Percentiles rank a stretch among this genome's conserved stretches.
Evolutionary conservation across 352 stramenopile genomes (phyloP).

Genomic region (Globisporangium heterothallicum): DNA sequence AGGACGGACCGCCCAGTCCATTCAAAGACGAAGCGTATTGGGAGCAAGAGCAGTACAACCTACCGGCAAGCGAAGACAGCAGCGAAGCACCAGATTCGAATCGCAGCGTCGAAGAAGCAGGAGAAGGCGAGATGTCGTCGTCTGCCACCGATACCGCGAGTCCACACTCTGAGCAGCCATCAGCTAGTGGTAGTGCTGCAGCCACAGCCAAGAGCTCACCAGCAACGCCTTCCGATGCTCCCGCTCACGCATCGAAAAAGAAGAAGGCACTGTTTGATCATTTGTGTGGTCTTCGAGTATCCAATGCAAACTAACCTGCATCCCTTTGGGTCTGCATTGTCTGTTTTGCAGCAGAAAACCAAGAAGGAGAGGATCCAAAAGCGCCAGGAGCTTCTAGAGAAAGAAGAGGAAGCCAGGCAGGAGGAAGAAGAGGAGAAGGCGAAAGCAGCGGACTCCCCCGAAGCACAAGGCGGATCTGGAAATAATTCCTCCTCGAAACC

Average conservation of each 20-base stretch:
- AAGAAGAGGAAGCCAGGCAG: constrained; percentile 37
- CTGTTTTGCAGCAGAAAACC: constrained; percentile 20
- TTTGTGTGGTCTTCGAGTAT: too few species aligned
- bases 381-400: constrained; percentile 50
- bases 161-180: too few species aligned
- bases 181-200: too few species aligned
- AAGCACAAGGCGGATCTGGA: not conserved
- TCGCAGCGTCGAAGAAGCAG: not conserved
- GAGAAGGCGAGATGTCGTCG: not conserved
- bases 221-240: not conserved
- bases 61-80: constrained; percentile 6
- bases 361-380: constrained; percentile 49
- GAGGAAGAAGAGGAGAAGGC: constrained; percentile 11
- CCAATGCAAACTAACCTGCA: too few species aligned
- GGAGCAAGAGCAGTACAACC: constrained; percentile 32
- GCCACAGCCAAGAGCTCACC: too few species aligned
- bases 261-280: not conserved
- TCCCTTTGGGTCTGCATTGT: too few species aligned
- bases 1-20: constrained; percentile 14
- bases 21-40: constrained; percentile 52
- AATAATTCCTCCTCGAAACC: not conserved
- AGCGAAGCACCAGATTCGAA: too few species aligned
- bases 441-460: not conserved
- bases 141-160: too few species aligned
- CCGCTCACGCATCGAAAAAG: not conserved